Base-by-base conservation (phyloP, 73 alveolate genomes). In the Paramecium tetraurelia region DNA sequence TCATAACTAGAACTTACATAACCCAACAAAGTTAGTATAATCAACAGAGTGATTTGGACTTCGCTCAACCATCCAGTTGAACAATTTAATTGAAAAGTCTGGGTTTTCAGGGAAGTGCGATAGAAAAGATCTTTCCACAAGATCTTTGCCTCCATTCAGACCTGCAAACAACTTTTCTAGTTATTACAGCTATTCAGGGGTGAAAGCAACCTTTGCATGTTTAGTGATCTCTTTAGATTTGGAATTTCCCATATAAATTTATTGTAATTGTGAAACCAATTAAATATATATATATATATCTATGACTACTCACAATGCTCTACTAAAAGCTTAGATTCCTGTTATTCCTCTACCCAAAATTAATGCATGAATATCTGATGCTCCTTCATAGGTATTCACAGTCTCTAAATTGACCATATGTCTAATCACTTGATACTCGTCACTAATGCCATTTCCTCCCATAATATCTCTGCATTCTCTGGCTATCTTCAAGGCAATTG, bases 391-490 rank as follows among this genome's bases (percentile, higher is more conserved):
- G 7, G 99, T 97, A 86, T 97, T 97, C 16, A 93, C 96, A 24
- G 98, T 96, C 95, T 97, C 99, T 5, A 97, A 93, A 92, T 97
- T 97, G 85, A 95, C 70, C 75, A 96, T 83, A 53, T 97, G 99
- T 68, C 99, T 96, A 14, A 97, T 95, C 69, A 97, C 93, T 71
- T 95, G 96, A 89, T 97, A 97, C 85, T 97, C 99, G 58, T 96
- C 99, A 24, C 95, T 98, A 68, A 97, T 97, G 24, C 99, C 99
- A 46, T 97, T 97, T 18, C 98, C 99, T 92, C 98, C 98, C 59
- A 95, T 95, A 98, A 97, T 97, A 93, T 97, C 99, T 40, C 99
- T 94, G 33, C 99, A 98, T 41, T 93, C 95, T 36, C 99, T 88
- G 5, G 99, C 98, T 36, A 96, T 96, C 63, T 86, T 92, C 46